These are phyloP conservation scores for Boletellus ananas DNA, from an alignment of 768 basidiomycete species.

Conservation along the genomic window DNA sequence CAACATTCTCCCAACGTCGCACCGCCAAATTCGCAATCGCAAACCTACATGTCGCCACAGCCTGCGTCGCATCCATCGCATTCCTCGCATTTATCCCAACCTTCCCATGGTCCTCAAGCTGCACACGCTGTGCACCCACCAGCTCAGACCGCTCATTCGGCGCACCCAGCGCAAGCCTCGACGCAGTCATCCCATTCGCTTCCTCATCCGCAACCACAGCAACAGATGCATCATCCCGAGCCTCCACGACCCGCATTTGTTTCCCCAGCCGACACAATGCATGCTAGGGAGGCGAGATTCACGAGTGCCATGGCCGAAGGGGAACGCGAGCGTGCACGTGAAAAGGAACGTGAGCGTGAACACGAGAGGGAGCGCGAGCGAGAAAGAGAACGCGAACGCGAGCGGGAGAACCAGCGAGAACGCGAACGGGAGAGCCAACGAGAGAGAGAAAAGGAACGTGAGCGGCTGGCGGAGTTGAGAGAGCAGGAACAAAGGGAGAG, in stretches of 20 bases:
- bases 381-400: slow-evolving; percentile 19
- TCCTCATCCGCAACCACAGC: slow-evolving; percentile 26
- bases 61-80: slow-evolving; percentile 10
- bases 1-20: slow-evolving; percentile 10
- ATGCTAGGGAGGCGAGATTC: slow-evolving; percentile 23
- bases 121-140: slow-evolving; percentile 12
- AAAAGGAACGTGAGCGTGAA: slow-evolving; percentile 9
- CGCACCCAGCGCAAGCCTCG: slow-evolving; percentile 18
- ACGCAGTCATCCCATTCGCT: slow-evolving; percentile 25
- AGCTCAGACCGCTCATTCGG: slow-evolving; percentile 13
- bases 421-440: slow-evolving; percentile 20
- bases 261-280: slow-evolving; percentile 29
- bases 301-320: slow-evolving; percentile 8
- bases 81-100: slow-evolving; percentile 12
- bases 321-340: slow-evolving; percentile 19
- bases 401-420: slow-evolving; percentile 19
- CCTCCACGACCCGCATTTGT: slow-evolving; percentile 21
- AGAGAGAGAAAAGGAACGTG: slow-evolving; percentile 22
- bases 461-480: slow-evolving; percentile 18
- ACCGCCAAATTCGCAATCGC: slow-evolving; percentile 24
- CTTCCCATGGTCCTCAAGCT: slow-evolving; percentile 13
- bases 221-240: slow-evolving; percentile 25
- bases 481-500: slow-evolving; percentile 23
- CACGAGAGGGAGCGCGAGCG: slow-evolving; percentile 8
- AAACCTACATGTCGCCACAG: slow-evolving; percentile 21